These are phyloP conservation scores for Boletus sp. DNA, from an alignment of 768 basidiomycete species.

Conservation along the genomic window DNA sequence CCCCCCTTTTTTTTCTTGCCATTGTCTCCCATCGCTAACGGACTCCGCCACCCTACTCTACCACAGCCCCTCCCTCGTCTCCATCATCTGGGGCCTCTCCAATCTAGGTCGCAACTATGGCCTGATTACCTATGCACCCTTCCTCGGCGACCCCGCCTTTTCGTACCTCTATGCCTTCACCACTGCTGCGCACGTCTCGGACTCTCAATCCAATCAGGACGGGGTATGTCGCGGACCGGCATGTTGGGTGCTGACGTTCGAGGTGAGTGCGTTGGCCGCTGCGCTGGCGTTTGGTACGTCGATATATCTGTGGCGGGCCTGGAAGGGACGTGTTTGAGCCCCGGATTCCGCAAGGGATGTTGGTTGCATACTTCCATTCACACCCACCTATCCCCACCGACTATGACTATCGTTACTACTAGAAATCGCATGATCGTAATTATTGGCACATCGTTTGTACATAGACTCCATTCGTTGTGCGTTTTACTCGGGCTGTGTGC, in stretches of 20 bases:
- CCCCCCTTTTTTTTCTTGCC: not conserved
- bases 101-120: slow-evolving; percentile 77
- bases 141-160: slow-evolving; percentile 70
- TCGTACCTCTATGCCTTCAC: slow-evolving; percentile 78
- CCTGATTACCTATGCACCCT: slow-evolving; percentile 68
- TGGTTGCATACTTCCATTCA: not conserved
- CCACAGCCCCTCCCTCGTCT: slow-evolving; percentile 56
- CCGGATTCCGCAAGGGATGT: not conserved
- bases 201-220: slow-evolving; percentile 9
- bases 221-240: slow-evolving; percentile 49
- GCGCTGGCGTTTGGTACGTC: slow-evolving; percentile 43
- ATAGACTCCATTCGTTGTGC: not conserved
- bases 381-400: not conserved
- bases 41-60: not conserved
- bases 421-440: not conserved
- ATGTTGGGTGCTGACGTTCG: slow-evolving; percentile 72
- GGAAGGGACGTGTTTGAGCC: slow-evolving; percentile 52
- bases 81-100: slow-evolving; percentile 67
- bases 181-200: slow-evolving; percentile 46
- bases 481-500: too few species aligned
- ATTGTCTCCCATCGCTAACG: not conserved
- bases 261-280: slow-evolving; percentile 42
- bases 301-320: slow-evolving; percentile 56
- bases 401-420: not conserved
- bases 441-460: not conserved